phyloP scores from a whole-genome alignment of 2,329 filamentous ascomycete species.

The Sordariomycetes sp. region DNA sequence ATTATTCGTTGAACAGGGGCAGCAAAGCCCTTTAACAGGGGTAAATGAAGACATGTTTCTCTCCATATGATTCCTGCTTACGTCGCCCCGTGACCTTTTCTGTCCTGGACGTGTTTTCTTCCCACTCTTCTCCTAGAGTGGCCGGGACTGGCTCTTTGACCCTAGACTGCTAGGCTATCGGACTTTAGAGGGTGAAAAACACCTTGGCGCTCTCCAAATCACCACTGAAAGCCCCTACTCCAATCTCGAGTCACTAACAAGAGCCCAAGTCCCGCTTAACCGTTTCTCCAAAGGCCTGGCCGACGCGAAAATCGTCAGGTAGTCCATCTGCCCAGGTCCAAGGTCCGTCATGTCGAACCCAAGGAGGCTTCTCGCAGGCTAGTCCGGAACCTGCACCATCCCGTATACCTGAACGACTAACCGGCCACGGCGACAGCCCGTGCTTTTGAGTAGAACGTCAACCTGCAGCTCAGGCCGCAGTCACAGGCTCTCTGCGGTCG shows the following conservation, averaged over 20 bases:
- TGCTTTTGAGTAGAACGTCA: background rate
- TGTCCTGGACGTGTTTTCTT: no score
- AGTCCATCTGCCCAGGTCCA: background rate
- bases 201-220: background rate
- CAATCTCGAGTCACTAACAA: background rate
- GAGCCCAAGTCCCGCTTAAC: background rate
- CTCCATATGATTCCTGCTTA: no score
- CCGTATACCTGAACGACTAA: background rate
- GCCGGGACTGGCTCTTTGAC: no score
- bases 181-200: background rate
- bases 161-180: no score
- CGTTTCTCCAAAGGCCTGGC: background rate
- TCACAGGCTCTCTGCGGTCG: constrained; percentile 8
- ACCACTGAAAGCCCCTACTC: background rate
- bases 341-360: background rate
- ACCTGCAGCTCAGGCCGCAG: background rate
- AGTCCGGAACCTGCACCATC: background rate
- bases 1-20: no score
- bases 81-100: no score
- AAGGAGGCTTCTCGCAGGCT: background rate
- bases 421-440: background rate
- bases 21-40: no score
- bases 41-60: no score
- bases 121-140: no score
- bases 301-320: background rate